A percentile compares a stretch with the other conserved stretches of the same genome.
Conservation (phyloP, 768 basidiomycete species). For the Tricholomella constricta region DNA sequence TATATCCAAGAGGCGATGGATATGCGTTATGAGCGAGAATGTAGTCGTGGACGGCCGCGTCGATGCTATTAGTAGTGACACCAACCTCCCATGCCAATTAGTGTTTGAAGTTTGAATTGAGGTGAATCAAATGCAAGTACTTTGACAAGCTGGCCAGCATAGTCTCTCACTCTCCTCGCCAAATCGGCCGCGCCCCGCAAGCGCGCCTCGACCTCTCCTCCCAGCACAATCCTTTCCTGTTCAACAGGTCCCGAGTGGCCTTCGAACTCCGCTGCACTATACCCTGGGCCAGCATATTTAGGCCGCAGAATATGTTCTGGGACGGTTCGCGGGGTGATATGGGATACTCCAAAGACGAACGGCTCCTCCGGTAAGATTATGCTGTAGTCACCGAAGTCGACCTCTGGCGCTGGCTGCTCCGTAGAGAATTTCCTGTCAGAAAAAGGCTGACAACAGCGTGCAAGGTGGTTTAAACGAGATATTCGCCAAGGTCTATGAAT, state of each 20-base stretch:
- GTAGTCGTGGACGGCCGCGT: slow-evolving; percentile 69
- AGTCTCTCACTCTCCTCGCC: slow-evolving; percentile 58
- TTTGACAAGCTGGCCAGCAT: slow-evolving; percentile 54
- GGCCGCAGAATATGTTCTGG: slow-evolving; percentile 60
- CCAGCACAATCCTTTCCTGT: slow-evolving; percentile 45
- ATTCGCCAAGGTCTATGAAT: neutral
- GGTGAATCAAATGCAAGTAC: slow-evolving; percentile 32
- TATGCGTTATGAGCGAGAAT: slow-evolving; percentile 74
- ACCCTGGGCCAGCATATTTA: slow-evolving; percentile 44
- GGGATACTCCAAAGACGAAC: slow-evolving; percentile 61
- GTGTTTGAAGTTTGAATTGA: neutral
- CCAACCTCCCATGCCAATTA: slow-evolving; percentile 48
- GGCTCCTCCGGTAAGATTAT: slow-evolving; percentile 70
- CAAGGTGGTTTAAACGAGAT: neutral
- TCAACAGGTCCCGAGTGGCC: neutral
- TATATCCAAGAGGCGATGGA: slow-evolving; percentile 82
- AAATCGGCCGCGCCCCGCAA: slow-evolving; percentile 57
- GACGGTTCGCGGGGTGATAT: slow-evolving; percentile 58
- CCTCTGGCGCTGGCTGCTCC: slow-evolving; percentile 22
- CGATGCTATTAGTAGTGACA: slow-evolving; percentile 74
- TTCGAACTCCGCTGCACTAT: neutral
- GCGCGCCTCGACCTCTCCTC: slow-evolving; percentile 51
- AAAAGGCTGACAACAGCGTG: neutral
- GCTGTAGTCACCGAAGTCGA: slow-evolving; percentile 53
- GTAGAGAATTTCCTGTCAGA: neutral